Percentiles rank a stretch among this genome's conserved stretches.
Conservation (phyloP, 140 eudicot species). For the Erigeron philadelphicus region DNA sequence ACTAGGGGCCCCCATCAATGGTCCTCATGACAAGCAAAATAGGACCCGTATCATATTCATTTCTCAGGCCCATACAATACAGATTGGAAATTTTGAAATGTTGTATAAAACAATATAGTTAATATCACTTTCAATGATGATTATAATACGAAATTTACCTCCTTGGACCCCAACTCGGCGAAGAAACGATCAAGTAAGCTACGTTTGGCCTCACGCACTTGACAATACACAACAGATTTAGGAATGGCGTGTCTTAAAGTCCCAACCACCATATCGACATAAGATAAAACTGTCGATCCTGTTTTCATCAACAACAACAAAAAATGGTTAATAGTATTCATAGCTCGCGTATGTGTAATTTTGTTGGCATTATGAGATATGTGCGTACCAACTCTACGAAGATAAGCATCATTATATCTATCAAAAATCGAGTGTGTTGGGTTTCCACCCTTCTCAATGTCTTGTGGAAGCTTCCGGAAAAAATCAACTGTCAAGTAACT, state of each 20-base stretch:
- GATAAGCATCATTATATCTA: slow-evolving; percentile 82
- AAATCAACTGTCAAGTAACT: slow-evolving; percentile 85
- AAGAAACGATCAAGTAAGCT: slow-evolving; percentile 84
- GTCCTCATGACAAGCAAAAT: background rate
- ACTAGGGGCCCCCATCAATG: background rate
- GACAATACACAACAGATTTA: slow-evolving; percentile 85
- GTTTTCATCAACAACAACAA: slow-evolving; percentile 10
- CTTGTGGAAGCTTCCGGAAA: slow-evolving; percentile 97
- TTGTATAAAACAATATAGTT: too few species aligned
- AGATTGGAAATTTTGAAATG: too few species aligned
- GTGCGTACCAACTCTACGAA: slow-evolving; percentile 73
- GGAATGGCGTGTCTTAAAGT: slow-evolving; percentile 80
- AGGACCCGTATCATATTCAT: background rate
- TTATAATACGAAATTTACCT: slow-evolving; percentile 38
- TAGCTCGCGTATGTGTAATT: background rate
- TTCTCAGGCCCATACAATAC: background rate
- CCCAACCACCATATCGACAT: slow-evolving; percentile 89
- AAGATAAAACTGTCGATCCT: slow-evolving; percentile 80
- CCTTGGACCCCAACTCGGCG: slow-evolving; percentile 72
- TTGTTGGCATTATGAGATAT: background rate
- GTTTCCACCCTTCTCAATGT: slow-evolving; percentile 89
- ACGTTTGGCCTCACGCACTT: slow-evolving; percentile 97
- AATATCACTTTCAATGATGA: background rate
- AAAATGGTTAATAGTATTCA: background rate
- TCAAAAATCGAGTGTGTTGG: slow-evolving; percentile 91